Percentiles rank a stretch among this genome's conserved stretches.
Conservation (phyloP, 2,329 filamentous ascomycete species). For the Peltaster fructicola region DNA sequence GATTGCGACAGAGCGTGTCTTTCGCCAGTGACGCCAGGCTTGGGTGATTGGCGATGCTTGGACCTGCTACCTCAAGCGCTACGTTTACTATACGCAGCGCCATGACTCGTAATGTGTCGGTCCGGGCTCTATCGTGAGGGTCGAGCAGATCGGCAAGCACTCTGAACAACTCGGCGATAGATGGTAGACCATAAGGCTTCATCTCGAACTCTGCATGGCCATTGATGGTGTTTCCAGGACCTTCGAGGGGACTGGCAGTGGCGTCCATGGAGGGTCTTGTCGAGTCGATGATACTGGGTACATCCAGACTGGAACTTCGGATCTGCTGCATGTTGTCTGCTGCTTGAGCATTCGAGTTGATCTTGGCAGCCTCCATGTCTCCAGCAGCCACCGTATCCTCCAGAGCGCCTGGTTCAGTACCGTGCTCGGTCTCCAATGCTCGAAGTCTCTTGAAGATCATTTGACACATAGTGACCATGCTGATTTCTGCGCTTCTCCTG, state of each 20-base stretch:
- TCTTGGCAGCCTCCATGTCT: slow-evolving; percentile 60
- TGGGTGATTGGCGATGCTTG: slow-evolving; percentile 84
- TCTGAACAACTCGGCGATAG: slow-evolving; percentile 83
- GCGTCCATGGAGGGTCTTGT: slow-evolving; percentile 19
- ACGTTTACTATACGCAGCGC: slow-evolving; percentile 93
- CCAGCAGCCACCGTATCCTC: slow-evolving; percentile 46
- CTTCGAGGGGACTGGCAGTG: slow-evolving; percentile 27
- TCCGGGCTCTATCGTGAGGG: slow-evolving; percentile 80
- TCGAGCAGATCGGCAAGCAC: slow-evolving; percentile 88
- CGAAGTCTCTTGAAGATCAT: slow-evolving; percentile 92
- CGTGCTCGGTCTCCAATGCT: slow-evolving; percentile 56
- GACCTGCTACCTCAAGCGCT: slow-evolving; percentile 85
- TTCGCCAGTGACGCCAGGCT: slow-evolving; percentile 75
- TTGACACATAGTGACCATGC: slow-evolving; percentile 98
- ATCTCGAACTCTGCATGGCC: slow-evolving; percentile 36
- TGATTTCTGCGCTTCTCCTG: slow-evolving; percentile 79
- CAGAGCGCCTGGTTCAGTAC: slow-evolving; percentile 45
- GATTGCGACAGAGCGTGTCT: slow-evolving; percentile 78
- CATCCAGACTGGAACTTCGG: slow-evolving; percentile 44
- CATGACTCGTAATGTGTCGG: slow-evolving; percentile 93
- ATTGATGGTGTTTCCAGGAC: slow-evolving; percentile 19
- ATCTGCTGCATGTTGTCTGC: slow-evolving; percentile 23
- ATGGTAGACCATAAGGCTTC: slow-evolving; percentile 81
- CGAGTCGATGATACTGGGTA: slow-evolving; percentile 16
- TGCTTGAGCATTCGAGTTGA: slow-evolving; percentile 44